Evolutionary conservation across 2,329 filamentous ascomycete genomes (phyloP).

Genomic region (Botryotinia calthae): DNA sequence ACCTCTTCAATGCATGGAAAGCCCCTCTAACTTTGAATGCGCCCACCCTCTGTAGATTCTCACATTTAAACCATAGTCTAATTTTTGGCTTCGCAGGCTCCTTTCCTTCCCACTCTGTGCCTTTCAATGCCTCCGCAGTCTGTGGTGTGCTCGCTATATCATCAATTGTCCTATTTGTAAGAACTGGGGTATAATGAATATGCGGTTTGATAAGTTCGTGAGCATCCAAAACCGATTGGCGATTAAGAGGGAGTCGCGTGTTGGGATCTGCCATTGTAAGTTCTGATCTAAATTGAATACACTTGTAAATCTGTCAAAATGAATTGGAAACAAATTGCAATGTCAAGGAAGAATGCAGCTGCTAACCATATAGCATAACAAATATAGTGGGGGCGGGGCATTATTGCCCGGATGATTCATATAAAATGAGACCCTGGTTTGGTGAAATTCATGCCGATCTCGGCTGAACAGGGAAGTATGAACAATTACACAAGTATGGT

Average conservation of each 20-base stretch:
- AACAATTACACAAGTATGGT: constrained; percentile 6
- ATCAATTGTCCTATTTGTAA: constrained; percentile 75
- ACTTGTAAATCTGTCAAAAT: neutral
- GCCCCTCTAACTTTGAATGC: constrained; percentile 92
- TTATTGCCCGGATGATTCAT: constrained; percentile 11
- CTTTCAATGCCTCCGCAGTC: constrained; percentile 49
- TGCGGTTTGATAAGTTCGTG: constrained; percentile 69
- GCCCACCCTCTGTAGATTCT: constrained; percentile 86
- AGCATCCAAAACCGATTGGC: constrained; percentile 68
- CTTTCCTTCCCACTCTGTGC: constrained; percentile 56
- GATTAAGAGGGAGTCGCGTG: constrained; percentile 64
- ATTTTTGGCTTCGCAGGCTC: constrained; percentile 63
- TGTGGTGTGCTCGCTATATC: constrained; percentile 71
- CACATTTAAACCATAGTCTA: constrained; percentile 89
- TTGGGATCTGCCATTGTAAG: constrained; percentile 51
- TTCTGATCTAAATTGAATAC: neutral
- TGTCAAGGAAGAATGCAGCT: neutral
- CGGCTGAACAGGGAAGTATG: neutral
- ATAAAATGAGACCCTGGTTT: neutral
- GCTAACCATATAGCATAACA: neutral
- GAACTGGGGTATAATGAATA: constrained; percentile 79
- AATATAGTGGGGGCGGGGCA: constrained; percentile 4
- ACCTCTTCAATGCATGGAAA: constrained; percentile 75
- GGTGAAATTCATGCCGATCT: constrained; percentile 2
- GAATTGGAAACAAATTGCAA: neutral